Conservation (phyloP, 163 green algal genomes). For the Scenedesmus sp. region DNA sequence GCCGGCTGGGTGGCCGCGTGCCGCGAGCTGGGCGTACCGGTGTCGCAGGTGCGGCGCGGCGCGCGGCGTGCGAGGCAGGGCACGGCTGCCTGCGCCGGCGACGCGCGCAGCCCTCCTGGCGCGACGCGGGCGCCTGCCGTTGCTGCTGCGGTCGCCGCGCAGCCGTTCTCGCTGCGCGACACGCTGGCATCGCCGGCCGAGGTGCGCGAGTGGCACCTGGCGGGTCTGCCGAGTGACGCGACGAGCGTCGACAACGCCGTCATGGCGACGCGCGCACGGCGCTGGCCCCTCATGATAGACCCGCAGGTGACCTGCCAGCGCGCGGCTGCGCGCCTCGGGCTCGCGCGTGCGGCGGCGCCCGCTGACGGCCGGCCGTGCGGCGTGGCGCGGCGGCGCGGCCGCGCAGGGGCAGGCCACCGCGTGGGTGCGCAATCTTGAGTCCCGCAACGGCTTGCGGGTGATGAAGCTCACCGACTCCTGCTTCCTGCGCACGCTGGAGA, state of each 20-base stretch:
- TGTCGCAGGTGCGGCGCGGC: constrained; percentile 63
- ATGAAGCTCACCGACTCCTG: constrained; percentile 80
- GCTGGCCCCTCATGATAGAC: constrained; percentile 91
- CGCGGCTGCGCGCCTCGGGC: no score
- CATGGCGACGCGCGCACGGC: constrained; percentile 76
- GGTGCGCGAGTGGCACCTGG: constrained; percentile 85
- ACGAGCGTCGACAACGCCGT: constrained; percentile 86
- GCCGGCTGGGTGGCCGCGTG: constrained; percentile 70
- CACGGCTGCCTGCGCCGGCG: no score
- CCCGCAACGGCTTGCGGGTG: constrained; percentile 75
- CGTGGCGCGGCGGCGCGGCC: no score
- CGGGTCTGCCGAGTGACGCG: constrained; percentile 79
- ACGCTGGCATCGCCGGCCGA: constrained; percentile 80
- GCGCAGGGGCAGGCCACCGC: constrained; percentile 73
- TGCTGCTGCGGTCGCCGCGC: no score
- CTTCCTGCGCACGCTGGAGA: constrained; percentile 84
- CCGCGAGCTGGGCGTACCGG: constrained; percentile 66
- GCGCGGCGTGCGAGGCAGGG: no score
- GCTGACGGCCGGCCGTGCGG: no score
- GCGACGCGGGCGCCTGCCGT: no score
- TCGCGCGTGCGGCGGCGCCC: no score
- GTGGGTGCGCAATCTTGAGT: constrained; percentile 88
- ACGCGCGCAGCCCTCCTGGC: no score
- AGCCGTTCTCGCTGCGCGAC: no score
- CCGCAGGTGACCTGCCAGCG: constrained; percentile 63